Conservation (phyloP, 495 filamentous ascomycete genomes). For the Entonaema liquescens region DNA sequence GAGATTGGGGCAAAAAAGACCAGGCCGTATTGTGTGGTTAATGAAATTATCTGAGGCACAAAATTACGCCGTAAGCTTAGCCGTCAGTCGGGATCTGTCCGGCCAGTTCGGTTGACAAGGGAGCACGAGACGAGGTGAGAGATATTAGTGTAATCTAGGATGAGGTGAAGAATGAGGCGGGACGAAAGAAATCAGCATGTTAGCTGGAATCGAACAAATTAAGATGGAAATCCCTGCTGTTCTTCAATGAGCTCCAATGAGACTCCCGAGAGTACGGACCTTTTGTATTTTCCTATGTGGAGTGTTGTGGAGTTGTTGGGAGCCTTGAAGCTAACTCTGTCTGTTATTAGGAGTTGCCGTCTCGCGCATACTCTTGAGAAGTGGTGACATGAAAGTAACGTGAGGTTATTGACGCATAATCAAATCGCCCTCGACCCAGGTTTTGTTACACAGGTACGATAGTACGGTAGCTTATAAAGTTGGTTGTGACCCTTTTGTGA, state of each 20-base stretch:
- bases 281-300: constrained; percentile 31
- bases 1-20: constrained; percentile 33
- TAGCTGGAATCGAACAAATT: constrained; percentile 21
- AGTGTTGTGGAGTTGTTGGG: constrained; percentile 36
- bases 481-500: constrained; percentile 14
- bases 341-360: constrained; percentile 2
- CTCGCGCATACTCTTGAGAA: not conserved
- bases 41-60: constrained; percentile 25
- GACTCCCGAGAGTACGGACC: constrained; percentile 31
- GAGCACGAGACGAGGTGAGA: constrained; percentile 25
- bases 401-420: not conserved
- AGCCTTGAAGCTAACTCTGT: constrained; percentile 22
- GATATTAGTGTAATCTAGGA: constrained; percentile 18
- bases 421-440: not conserved
- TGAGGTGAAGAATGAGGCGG: constrained; percentile 19
- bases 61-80: constrained; percentile 43
- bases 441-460: constrained; percentile 24
- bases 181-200: constrained; percentile 21
- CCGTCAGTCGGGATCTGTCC: constrained; percentile 35
- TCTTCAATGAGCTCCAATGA: constrained; percentile 23
- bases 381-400: constrained; percentile 3
- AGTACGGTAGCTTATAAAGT: constrained; percentile 16
- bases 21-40: constrained; percentile 16
- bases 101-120: constrained; percentile 27
- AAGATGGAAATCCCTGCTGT: constrained; percentile 26